phyloP scores from a whole-genome alignment of 352 stramenopile species.

The Phytophthora tentaculata region DNA sequence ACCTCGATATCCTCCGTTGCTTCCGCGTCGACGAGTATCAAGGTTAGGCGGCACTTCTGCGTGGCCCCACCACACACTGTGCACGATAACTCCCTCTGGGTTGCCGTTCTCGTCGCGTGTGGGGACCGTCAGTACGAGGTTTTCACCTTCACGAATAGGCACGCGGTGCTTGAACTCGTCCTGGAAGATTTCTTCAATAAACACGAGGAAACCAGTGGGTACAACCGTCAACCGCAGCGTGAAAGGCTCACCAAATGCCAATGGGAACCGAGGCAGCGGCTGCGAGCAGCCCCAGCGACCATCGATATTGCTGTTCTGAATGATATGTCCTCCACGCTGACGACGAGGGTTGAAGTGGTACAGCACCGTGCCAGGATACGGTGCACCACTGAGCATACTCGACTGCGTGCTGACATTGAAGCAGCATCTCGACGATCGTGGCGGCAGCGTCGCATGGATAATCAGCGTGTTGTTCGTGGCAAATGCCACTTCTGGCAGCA shows the following conservation, averaged over 20 bases:
- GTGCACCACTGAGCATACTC: conserved; percentile 71
- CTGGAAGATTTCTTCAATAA: conserved; percentile 83
- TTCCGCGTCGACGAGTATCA: conserved; percentile 56
- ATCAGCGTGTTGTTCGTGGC: conserved; percentile 88
- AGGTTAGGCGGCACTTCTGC: conserved; percentile 74
- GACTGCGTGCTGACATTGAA: conserved; percentile 82
- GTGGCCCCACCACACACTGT: conserved; percentile 88
- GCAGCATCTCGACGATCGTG: conserved; percentile 67
- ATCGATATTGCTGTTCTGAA: conserved; percentile 88
- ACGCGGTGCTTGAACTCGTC: conserved; percentile 87
- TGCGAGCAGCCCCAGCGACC: conserved; percentile 77
- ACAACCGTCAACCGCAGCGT: conserved; percentile 79
- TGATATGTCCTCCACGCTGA: conserved; percentile 66
- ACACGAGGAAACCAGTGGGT: conserved; percentile 75
- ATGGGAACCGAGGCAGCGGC: conserved; percentile 63
- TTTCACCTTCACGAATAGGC: conserved; percentile 83
- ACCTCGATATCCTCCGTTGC: conserved; percentile 44
- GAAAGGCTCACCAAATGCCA: conserved; percentile 81
- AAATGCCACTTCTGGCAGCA: conserved; percentile 78
- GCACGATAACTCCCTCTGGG: conserved; percentile 72
- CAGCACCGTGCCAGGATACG: conserved; percentile 77
- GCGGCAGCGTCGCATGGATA: conserved; percentile 75
- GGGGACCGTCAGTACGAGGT: conserved; percentile 77
- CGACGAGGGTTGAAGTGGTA: conserved; percentile 85
- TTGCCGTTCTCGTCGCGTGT: conserved; percentile 80